Evolutionary conservation across 2,329 filamentous ascomycete genomes (phyloP), one percentile per base, ranked within the genome.

Genomic region (Tolypocladium nubicola): DNA sequence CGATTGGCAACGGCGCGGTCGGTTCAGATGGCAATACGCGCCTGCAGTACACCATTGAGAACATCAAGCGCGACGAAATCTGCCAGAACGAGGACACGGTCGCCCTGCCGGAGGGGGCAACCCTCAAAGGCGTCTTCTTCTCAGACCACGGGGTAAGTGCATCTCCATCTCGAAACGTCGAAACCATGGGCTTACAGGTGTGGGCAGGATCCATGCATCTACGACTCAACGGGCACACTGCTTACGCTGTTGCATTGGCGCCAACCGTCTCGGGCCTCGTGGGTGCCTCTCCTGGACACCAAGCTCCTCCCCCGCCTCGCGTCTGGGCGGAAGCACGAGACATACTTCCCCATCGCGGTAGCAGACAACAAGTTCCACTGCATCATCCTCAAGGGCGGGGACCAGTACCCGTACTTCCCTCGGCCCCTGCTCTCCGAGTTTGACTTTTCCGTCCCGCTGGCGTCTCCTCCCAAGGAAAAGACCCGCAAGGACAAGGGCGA

Each of bases 311-410:
- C 89, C 1, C 90, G 94, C 60, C 81, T 97, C 4, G 88, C 89
- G 0, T 86, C 84, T 3, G 94, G 94, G 33, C 86, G 87, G 58
- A 97, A 96, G 71, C 82, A 88, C 62, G 94, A 99, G 73, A 83
- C 80, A 0, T 99, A 99, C 76, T 99, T 92, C 82, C 94, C 94
- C 1, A 90, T 99, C 38, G 94, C 94, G 1, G 92, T 97, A 1
- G 90, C 93, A 2, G 85, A 92, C 65, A 82, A 88, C 67, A 93
- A 88, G 67, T 99, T 99, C 73, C 93, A 97, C 78, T 99, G 95
- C 75, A 97, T 99, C 73, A 97, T 99, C 65, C 85, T 99, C 68
- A 99, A 99, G 75, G 94, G 94, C 61, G 89, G 88, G 40, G 94
- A 99, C 68, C 83, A 87, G 67, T 90, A 97, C 67, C 92, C 93